These are phyloP conservation scores for Phytophthora sojae DNA, from an alignment of 352 stramenopile genomes.

Conservation along the genomic window DNA sequence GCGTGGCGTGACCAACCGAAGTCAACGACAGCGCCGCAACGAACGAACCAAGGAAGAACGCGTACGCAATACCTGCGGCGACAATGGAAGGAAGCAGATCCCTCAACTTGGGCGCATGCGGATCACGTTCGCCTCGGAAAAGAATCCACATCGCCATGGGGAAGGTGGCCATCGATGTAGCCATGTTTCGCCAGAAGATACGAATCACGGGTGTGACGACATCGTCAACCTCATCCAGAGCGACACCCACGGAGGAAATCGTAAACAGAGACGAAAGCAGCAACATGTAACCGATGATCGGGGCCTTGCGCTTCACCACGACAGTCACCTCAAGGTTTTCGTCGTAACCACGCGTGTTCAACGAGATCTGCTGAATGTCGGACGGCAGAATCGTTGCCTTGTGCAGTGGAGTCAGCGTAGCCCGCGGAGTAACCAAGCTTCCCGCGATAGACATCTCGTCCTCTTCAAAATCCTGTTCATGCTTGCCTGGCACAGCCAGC, in stretches of 20 bases:
- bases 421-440: conserved; percentile 38
- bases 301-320: conserved; percentile 70
- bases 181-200: conserved; percentile 87
- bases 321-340: conserved; percentile 79
- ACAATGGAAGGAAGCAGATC: conserved; percentile 56
- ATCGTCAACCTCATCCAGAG: conserved; percentile 69
- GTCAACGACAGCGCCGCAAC: conserved; percentile 71
- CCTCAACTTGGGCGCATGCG: conserved; percentile 31
- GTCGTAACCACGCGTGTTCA: conserved; percentile 74
- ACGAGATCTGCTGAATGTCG: conserved; percentile 76
- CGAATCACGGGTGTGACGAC: conserved; percentile 78
- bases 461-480: conserved; percentile 46
- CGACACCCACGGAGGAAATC: conserved; percentile 80
- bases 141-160: conserved; percentile 55
- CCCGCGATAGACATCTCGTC: conserved; percentile 26
- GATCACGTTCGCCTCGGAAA: conserved; percentile 36
- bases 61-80: conserved; percentile 65
- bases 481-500: conserved; percentile 67
- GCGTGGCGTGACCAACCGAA: conserved; percentile 81
- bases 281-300: conserved; percentile 75
- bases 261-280: conserved; percentile 75
- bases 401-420: conserved; percentile 39
- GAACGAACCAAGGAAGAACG: conserved; percentile 79
- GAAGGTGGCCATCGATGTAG: conserved; percentile 67
- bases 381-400: conserved; percentile 62